Evolutionary conservation across 805 yeast genomes (phyloP), one percentile per base, ranked within the genome.

Genomic region (Barnettozyma salicaria): DNA sequence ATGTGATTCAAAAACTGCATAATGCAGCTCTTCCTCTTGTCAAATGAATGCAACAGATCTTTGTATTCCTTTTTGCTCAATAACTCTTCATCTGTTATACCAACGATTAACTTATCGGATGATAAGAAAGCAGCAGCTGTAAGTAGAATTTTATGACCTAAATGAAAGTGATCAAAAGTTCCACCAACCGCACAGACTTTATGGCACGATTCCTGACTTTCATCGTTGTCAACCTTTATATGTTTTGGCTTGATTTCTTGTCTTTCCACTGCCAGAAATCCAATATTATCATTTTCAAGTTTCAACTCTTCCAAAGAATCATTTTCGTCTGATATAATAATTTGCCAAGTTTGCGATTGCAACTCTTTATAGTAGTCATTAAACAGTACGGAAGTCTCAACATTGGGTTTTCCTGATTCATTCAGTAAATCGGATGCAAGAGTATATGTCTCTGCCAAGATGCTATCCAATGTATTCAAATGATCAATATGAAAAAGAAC

Each of bases 141-240:
- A 8, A 92, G 65, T 19, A 92, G 64, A 20, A 92, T 80, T 57
- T 84, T 86, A 60, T 92, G 99, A 0, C 97, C 99, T 53, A 83
- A 95, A 50, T 92, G 99, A 25, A 92, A 55, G 60, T 92, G 97
- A 55, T 92, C 99, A 63, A 92, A 92, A 0, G 98, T 92, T 1
- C 99, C 99, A 1, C 98, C 98, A 2, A 90, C 78, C 0, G 96
- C 90, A 19, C 58, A 50, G 5, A 68, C 66, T 13, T 45, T 40
- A 41, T 60, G 67, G 4, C 45, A 37, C 8, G 55, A 49, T 17
- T 49, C 50, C 13, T 48, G 53, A 16, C 48, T 45, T 2, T 39
- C 47, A 31, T 48, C 58, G 1, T 30, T 10, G 8, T 44, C 52
- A 14, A 38, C n/a, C 9, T 36, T 39, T 2, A 40, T 18, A 7